Percentiles rank a stretch among this genome's conserved stretches.
These are phyloP conservation scores for Pyricularia sp. DNA, from an alignment of 2,329 filamentous ascomycete genomes.

Conservation along the genomic window DNA sequence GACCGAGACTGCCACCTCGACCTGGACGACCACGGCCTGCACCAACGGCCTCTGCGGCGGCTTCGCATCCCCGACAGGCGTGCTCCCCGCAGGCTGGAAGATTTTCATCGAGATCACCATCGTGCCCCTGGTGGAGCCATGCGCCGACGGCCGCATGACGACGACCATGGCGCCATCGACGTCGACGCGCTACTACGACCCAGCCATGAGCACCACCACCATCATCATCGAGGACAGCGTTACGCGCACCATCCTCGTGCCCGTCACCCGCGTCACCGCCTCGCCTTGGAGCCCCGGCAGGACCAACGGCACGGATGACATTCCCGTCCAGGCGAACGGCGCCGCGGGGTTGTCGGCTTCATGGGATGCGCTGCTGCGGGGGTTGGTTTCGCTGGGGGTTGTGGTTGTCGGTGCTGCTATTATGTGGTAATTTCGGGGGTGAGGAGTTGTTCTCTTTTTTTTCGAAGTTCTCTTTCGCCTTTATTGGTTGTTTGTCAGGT, in stretches of 20 bases:
- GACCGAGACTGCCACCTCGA: not conserved
- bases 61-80: not conserved
- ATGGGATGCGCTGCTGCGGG: not conserved
- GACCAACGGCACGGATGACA: not conserved
- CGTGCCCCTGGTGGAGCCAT: not conserved
- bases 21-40: slow-evolving; percentile 1
- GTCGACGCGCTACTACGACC: slow-evolving; percentile 13
- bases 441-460: not conserved
- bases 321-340: not conserved
- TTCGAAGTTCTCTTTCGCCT: not conserved
- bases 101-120: slow-evolving; percentile 3
- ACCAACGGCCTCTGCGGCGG: not conserved
- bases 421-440: not conserved
- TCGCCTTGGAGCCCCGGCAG: not conserved
- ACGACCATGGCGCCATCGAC: slow-evolving; percentile 16
- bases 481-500: not conserved
- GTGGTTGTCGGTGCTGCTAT: not conserved
- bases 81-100: not conserved
- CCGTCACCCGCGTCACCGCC: slow-evolving; percentile 1
- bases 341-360: not conserved
- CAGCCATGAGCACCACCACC: slow-evolving; percentile 4
- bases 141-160: slow-evolving; percentile 23
- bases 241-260: slow-evolving; percentile 5
- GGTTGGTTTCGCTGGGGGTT: not conserved
- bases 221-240: slow-evolving; percentile 2